Evolutionary conservation across 129 eudicot genomes (phyloP).

Genomic region (Calendula officinalis): DNA sequence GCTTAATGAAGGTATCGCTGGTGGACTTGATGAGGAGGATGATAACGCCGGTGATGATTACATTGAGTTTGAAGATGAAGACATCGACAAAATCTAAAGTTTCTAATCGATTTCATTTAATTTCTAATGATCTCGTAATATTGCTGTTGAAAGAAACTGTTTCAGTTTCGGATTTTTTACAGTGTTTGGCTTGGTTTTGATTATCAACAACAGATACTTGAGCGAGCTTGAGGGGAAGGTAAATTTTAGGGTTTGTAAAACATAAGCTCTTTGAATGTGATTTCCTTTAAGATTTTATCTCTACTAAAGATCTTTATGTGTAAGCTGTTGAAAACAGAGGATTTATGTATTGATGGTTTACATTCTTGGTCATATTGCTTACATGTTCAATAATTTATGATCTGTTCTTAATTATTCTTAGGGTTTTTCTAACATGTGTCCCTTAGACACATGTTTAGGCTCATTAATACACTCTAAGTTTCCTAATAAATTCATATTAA

Average conservation of each 20-base stretch:
- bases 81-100: too few species aligned
- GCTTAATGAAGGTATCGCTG: constrained; percentile 3
- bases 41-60: constrained; percentile 22
- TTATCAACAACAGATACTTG: neutral
- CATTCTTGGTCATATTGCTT: constrained; percentile 6
- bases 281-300: constrained; percentile 4
- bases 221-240: constrained; percentile 2
- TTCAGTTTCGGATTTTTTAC: too few species aligned
- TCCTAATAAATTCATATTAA: too few species aligned
- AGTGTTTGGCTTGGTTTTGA: constrained; percentile 8
- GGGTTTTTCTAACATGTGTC: too few species aligned
- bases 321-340: constrained; percentile 4
- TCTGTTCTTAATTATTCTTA: neutral
- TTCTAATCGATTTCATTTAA: too few species aligned
- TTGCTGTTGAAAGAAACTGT: too few species aligned
- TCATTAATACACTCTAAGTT: too few species aligned
- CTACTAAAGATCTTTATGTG: constrained; percentile 14
- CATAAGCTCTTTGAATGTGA: constrained; percentile 4
- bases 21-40: constrained; percentile 27
- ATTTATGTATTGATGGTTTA: constrained; percentile 10
- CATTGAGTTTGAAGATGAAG: constrained; percentile 27
- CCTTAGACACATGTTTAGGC: too few species aligned
- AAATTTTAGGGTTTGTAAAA: constrained; percentile 14
- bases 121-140: too few species aligned
- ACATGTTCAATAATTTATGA: neutral